Conservation (phyloP, 2,329 filamentous ascomycete genomes). For the Microsporum canis region DNA sequence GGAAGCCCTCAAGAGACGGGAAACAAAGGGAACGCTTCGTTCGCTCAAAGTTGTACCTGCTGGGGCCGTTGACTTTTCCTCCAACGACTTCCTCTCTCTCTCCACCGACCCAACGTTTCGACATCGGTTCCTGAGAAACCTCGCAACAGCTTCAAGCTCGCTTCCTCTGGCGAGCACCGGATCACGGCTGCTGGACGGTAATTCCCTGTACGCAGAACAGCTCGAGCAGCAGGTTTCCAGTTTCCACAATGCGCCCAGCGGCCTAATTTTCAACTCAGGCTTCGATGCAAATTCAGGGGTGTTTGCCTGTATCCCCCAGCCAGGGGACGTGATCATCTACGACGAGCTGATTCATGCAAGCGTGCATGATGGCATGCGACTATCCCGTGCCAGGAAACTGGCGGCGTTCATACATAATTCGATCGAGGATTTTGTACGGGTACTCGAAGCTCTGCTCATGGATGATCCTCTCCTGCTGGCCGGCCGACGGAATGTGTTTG, state of each 20-base stretch:
- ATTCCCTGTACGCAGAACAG: conserved; percentile 48
- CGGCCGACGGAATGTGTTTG: conserved; percentile 47
- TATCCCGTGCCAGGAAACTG: conserved; percentile 44
- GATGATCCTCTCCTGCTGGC: conserved; percentile 24
- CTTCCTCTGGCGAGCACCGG: conserved; percentile 46
- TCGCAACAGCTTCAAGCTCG: conserved; percentile 26
- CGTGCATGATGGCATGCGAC: conserved; percentile 63
- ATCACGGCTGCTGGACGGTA: conserved; percentile 55
- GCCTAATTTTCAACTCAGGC: conserved; percentile 53
- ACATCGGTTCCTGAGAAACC: conserved; percentile 38
- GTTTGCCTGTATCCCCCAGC: conserved; percentile 49
- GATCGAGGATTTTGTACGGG: conserved; percentile 26
- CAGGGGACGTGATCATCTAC: conserved; percentile 54
- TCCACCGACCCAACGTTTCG: conserved; percentile 39
- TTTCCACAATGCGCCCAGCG: conserved; percentile 49
- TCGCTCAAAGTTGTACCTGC: conserved; percentile 37
- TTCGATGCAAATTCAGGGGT: conserved; percentile 57
- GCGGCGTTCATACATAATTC: conserved; percentile 41
- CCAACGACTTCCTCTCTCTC: conserved; percentile 55
- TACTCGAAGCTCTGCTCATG: conserved; percentile 24
- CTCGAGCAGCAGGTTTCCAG: conserved; percentile 47
- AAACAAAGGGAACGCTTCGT: conserved; percentile 36
- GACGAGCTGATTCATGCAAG: conserved; percentile 70
- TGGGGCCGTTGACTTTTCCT: conserved; percentile 47
- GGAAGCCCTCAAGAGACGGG: conserved; percentile 27